Conservation (phyloP, 352 stramenopile species). For the Phytophthora pisi region DNA sequence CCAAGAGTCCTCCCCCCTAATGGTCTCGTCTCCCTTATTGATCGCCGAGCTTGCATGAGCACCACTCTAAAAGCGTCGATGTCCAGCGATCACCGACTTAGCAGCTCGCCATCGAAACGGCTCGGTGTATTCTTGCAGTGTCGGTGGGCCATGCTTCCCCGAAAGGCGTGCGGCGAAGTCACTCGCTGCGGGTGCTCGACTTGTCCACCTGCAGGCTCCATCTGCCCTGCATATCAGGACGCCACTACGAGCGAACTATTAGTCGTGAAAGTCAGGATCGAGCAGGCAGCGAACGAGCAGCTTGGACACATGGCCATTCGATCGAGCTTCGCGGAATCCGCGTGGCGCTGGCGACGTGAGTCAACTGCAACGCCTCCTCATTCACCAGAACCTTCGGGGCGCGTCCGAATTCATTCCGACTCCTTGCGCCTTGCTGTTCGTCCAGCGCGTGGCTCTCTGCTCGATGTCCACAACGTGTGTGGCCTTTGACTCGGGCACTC, state of each 20-base stretch:
- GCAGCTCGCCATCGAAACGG: slow-evolving; percentile 1
- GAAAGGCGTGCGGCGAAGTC: slow-evolving; percentile 2
- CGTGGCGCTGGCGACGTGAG: slow-evolving; percentile 20
- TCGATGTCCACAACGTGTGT: not conserved
- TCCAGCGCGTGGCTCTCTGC: slow-evolving; percentile 4
- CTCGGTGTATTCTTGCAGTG: slow-evolving; percentile 1
- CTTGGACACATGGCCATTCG: slow-evolving; percentile 10
- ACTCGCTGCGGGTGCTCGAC: slow-evolving; percentile 7
- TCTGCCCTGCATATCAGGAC: slow-evolving; percentile 31
- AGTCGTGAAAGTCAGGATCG: slow-evolving; percentile 8
- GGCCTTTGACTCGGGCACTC: not conserved
- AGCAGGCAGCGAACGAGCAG: slow-evolving; percentile 5
- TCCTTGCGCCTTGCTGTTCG: slow-evolving; percentile 13
- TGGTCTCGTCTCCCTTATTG: not conserved
- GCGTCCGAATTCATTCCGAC: slow-evolving; percentile 30
- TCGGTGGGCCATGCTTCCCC: slow-evolving; percentile 3
- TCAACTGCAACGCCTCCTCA: slow-evolving; percentile 15
- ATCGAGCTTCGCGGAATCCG: slow-evolving; percentile 23
- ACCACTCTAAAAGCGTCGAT: not conserved
- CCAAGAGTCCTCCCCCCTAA: not conserved
- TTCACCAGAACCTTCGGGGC: slow-evolving; percentile 24
- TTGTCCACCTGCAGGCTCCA: slow-evolving; percentile 22
- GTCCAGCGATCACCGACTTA: not conserved
- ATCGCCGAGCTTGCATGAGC: not conserved
- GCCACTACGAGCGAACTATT: not conserved